phyloP scores from a whole-genome alignment of 2,329 filamentous ascomycete genomes.

The Fusarium sp. region DNA sequence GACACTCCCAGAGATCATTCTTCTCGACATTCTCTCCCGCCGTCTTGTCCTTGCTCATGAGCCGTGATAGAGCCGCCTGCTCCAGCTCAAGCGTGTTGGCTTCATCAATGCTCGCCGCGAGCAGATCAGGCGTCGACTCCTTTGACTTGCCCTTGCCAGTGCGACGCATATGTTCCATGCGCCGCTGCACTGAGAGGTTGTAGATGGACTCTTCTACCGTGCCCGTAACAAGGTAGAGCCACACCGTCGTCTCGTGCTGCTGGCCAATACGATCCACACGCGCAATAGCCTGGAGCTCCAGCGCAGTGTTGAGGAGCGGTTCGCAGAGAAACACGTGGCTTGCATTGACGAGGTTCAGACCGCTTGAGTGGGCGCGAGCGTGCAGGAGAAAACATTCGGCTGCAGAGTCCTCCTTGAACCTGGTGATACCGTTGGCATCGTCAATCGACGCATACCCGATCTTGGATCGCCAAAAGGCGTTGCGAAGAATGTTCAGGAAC shows the following conservation, averaged over 20 bases:
- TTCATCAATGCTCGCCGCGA: conserved; percentile 77
- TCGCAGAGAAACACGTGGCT: conserved; percentile 96
- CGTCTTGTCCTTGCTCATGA: conserved; percentile 77
- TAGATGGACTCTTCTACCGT: conserved; percentile 96
- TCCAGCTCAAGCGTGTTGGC: conserved; percentile 89
- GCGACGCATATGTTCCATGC: conserved; percentile 79
- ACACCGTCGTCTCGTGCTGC: conserved; percentile 87
- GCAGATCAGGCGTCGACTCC: conserved; percentile 58
- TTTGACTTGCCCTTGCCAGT: conserved; percentile 54
- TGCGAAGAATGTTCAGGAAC: conserved; percentile 80
- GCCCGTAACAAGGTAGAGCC: conserved; percentile 92
- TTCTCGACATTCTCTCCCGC: conserved; percentile 85
- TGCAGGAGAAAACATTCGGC: conserved; percentile 90
- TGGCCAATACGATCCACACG: conserved; percentile 96
- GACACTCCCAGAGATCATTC: conserved; percentile 87
- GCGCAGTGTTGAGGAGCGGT: conserved; percentile 90
- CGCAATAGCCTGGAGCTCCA: conserved; percentile 95
- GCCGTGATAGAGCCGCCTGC: conserved; percentile 74
- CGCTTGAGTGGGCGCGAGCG: conserved; percentile 87
- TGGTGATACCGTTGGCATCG: conserved; percentile 74
- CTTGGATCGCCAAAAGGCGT: conserved; percentile 76
- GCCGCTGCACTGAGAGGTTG: conserved; percentile 82
- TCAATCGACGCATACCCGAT: conserved; percentile 82
- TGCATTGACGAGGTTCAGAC: conserved; percentile 91
- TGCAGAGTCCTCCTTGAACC: conserved; percentile 80